phyloP scores from a whole-genome alignment of 352 stramenopile genomes.

The Phytophthora fragariaefolia region DNA sequence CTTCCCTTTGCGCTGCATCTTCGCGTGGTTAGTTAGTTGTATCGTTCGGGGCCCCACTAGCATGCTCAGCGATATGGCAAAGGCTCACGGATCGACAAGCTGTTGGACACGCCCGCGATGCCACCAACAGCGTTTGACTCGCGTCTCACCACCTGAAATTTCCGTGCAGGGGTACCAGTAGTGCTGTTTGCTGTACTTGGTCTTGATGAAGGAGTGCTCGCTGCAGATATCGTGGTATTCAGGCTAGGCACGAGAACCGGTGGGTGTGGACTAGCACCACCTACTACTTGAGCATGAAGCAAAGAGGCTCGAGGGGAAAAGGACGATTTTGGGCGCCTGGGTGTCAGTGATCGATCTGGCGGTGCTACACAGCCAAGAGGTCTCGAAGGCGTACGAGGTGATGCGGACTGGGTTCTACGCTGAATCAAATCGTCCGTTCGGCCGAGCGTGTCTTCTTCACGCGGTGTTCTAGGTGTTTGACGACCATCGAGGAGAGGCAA shows the following conservation, averaged over 20 bases:
- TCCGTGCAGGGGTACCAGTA: constrained; percentile 25
- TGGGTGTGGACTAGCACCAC: not conserved
- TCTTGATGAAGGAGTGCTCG: constrained; percentile 21
- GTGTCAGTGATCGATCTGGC: constrained; percentile 16
- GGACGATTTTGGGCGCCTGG: constrained; percentile 51
- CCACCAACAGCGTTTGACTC: constrained; percentile 39
- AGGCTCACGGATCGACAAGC: constrained; percentile 49
- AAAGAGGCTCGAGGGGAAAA: constrained; percentile 45
- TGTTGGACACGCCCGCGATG: constrained; percentile 51
- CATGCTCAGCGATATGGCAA: constrained; percentile 60
- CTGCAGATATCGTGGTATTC: not conserved
- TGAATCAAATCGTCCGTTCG: constrained; percentile 8
- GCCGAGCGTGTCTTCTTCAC: not conserved
- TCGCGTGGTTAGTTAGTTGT: constrained; percentile 20
- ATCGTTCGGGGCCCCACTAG: not conserved
- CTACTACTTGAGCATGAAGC: constrained; percentile 18
- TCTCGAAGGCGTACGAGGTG: constrained; percentile 13
- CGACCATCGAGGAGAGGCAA: constrained; percentile 11
- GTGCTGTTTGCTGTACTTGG: constrained; percentile 18
- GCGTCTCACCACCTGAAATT: constrained; percentile 61
- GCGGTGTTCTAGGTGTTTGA: constrained; percentile 2
- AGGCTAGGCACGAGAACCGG: constrained; percentile 3
- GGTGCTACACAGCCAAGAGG: constrained; percentile 9
- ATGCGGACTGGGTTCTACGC: constrained; percentile 28
- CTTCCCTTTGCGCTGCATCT: constrained; percentile 40